Conservation (phyloP, 2,329 filamentous ascomycete genomes). For the Fusarium begoniae region DNA sequence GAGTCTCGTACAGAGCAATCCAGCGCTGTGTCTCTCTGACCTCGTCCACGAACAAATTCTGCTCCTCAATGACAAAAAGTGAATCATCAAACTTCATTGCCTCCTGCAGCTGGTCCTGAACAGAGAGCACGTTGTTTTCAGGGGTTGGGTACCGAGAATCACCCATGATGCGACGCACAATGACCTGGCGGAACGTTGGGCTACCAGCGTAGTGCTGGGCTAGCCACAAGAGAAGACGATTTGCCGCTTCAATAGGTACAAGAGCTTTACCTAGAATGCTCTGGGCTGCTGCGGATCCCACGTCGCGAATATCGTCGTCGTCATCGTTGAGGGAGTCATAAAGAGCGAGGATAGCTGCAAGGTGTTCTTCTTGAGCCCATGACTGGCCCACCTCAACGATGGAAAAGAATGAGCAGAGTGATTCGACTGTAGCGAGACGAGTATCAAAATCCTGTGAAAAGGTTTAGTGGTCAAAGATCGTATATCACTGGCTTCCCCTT, state of each 20-base stretch:
- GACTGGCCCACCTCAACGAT: conserved; percentile 23
- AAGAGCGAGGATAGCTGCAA: conserved; percentile 70
- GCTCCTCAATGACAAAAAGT: conserved; percentile 88
- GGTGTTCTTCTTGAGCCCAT: conserved; percentile 48
- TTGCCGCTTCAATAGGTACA: conserved; percentile 59
- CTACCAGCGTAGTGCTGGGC: conserved; percentile 46
- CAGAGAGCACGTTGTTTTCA: conserved; percentile 14
- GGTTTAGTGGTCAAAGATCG: conserved; percentile 27
- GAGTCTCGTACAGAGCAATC: conserved; percentile 59
- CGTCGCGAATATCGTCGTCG: conserved; percentile 84
- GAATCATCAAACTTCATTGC: conserved; percentile 68
- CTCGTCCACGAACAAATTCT: conserved; percentile 92
- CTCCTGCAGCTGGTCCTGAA: conserved; percentile 53
- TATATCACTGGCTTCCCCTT: conserved; percentile 24
- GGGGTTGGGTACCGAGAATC: conserved; percentile 20
- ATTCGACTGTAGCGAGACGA: conserved; percentile 66
- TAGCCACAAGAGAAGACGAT: conserved; percentile 57
- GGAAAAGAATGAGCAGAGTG: conserved; percentile 62
- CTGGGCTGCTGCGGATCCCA: conserved; percentile 63
- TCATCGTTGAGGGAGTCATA: conserved; percentile 88
- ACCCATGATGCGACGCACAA: conserved; percentile 54
- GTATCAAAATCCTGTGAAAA: conserved; percentile 67
- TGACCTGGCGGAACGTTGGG: conserved; percentile 51
- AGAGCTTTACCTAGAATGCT: conserved; percentile 57
- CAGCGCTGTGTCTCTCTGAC: conserved; percentile 78